Evolutionary conservation across 108 stramenopile species (phyloP), one percentile per base, ranked within the genome.

Genomic region (Aurantiochytrium sp.): DNA sequence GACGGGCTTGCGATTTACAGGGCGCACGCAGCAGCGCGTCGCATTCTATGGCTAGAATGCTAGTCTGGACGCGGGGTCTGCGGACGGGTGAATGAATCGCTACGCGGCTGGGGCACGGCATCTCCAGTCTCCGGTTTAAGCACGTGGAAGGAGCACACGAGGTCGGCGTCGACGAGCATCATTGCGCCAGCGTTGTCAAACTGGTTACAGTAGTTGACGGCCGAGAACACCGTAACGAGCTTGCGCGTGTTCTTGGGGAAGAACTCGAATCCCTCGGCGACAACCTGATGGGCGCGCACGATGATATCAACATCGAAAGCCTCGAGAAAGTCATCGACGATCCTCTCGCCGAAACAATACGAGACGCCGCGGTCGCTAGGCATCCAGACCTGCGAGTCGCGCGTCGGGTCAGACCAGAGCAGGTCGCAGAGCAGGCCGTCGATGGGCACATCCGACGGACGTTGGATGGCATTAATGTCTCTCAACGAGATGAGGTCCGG

Each of bases 111-210:
- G 12, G 54, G 0, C 8, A 21, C 15, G 0, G 4, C 85, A 12
- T 81, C 73, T 6, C 27, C 2, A 6, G 45, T 27, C 32, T 41
- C 73, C 6, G 73, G 73, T 48, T 81, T 81, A 48, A 87, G 4
- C 87, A 87, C 89, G 68, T 97, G 96, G 92, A 98, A 98, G 73
- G 96, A 97, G 89, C 98, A 98, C 96, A 97, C 97, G 19, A 98
- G 96, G 22, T 95, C 96, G 65, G 96, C 96, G 90, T 97, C 96
- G 17, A 98, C 96, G 45, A 95, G 95, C 98, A 98, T 98, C 97
- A 98, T 98, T 4, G 98, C 98, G 31, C 95, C 95, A 6, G 97
- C 97, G 91, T 98, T 98, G 91, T 98, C 98, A 88, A 98, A 98
- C 93, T 98, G 97, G 27, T 97, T 97, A 92, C 98, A 98, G 91